phyloP scores from a whole-genome alignment of 2,329 filamentous ascomycete species.

The Fusarium sp. region DNA sequence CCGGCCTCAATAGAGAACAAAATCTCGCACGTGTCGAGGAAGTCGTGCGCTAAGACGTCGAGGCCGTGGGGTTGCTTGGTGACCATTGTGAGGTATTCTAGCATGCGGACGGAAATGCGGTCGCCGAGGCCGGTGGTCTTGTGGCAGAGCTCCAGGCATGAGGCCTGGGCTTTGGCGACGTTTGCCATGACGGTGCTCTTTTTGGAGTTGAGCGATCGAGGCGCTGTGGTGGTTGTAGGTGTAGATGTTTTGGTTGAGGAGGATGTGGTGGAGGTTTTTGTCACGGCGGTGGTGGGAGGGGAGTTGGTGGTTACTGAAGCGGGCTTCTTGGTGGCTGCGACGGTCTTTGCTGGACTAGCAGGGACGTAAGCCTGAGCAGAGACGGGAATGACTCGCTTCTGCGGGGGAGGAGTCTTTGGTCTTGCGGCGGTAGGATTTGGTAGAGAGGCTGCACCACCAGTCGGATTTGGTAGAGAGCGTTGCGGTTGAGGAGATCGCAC shows the following conservation, averaged over 20 bases:
- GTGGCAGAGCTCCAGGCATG: conserved; percentile 61
- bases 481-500: conserved; percentile 3
- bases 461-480: neutral
- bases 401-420: conserved; percentile 32
- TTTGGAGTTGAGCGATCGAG: conserved; percentile 38
- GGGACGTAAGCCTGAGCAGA: conserved; percentile 12
- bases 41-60: conserved; percentile 71
- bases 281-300: neutral
- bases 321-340: neutral
- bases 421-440: neutral
- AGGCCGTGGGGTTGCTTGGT: conserved; percentile 68
- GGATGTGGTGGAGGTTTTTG: neutral
- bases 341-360: conserved; percentile 8
- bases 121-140: conserved; percentile 71
- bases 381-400: neutral
- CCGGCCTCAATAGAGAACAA: conserved; percentile 77
- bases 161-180: conserved; percentile 48
- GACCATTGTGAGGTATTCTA: conserved; percentile 71
- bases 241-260: neutral
- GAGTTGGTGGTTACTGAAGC: neutral
- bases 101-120: conserved; percentile 72
- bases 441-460: neutral
- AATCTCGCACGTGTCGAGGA: conserved; percentile 74
- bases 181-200: conserved; percentile 43
- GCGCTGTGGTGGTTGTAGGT: neutral